Percentiles rank a stretch among this genome's conserved stretches.
phyloP scores from a whole-genome alignment of 495 filamentous ascomycete species.

The Tetracladium marchalianum region DNA sequence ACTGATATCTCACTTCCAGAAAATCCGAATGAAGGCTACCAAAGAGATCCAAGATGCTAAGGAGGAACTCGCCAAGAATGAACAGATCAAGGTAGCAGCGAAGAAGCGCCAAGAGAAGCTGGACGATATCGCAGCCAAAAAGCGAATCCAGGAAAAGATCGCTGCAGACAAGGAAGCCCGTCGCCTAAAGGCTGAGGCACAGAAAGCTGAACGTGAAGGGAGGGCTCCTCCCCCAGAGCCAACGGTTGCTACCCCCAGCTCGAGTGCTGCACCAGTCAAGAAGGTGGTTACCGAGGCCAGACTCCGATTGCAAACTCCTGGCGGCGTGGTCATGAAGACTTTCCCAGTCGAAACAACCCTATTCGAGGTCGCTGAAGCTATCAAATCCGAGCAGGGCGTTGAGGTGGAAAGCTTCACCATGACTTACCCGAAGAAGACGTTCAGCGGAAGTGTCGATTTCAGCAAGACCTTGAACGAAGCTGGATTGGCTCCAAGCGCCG shows the following conservation, averaged over 20 bases:
- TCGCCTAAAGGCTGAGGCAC: constrained; percentile 68
- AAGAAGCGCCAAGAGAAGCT: constrained; percentile 78
- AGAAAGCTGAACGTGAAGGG: constrained; percentile 77
- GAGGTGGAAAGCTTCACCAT: constrained; percentile 67
- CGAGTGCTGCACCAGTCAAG: constrained; percentile 21
- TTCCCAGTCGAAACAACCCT: constrained; percentile 79
- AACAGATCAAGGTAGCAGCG: constrained; percentile 80
- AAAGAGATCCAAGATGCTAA: constrained; percentile 70
- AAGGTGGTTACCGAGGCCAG: constrained; percentile 65
- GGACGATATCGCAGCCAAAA: constrained; percentile 78
- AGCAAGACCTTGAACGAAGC: constrained; percentile 88
- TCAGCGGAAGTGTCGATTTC: constrained; percentile 64
- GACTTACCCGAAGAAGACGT: constrained; percentile 83
- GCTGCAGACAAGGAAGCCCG: constrained; percentile 83
- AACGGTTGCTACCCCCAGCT: constrained; percentile 25
- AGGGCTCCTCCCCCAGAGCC: constrained; percentile 41
- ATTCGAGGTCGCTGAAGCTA: constrained; percentile 77
- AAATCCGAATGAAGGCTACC: constrained; percentile 79
- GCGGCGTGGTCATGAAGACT: constrained; percentile 70
- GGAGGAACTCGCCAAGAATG: constrained; percentile 75
- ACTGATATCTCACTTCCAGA: constrained; percentile 30
- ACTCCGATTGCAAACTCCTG: constrained; percentile 66
- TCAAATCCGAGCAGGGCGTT: constrained; percentile 41
- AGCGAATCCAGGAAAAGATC: constrained; percentile 82
- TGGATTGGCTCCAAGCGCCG: constrained; percentile 79